Evolutionary conservation across 805 yeast species (phyloP).

Genomic region (Tetrapisispora iriomotensis): DNA sequence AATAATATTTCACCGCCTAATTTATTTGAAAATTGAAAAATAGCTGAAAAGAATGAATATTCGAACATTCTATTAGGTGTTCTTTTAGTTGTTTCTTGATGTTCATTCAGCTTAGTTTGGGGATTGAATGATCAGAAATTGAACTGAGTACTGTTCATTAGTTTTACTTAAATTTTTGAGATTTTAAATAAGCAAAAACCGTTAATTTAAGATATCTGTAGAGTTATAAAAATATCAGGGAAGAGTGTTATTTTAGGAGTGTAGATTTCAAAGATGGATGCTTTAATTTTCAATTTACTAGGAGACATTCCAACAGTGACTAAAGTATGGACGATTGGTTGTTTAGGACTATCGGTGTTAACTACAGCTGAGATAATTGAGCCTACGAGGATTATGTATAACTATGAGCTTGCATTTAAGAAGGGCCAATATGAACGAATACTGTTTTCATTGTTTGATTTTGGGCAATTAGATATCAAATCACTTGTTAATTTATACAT

Average conservation of each 20-base stretch:
- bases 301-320: constrained; percentile 35
- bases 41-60: no score
- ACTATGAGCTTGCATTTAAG: constrained; percentile 32
- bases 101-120: no score
- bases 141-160: no score
- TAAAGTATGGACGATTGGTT: constrained; percentile 29
- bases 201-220: no score
- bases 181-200: no score
- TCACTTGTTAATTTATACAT: constrained; percentile 17
- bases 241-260: neutral
- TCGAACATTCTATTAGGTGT: no score
- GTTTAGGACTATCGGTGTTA: constrained; percentile 29
- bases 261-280: constrained; percentile 18
- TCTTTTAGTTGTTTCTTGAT: no score
- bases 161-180: no score
- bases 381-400: constrained; percentile 27
- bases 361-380: constrained; percentile 29
- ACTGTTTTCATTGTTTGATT: constrained; percentile 31
- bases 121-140: no score
- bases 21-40: no score
- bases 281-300: constrained; percentile 18
- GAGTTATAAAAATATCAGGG: no score
- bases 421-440: constrained; percentile 32
- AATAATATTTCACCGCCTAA: no score
- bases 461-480: constrained; percentile 26